Percentiles rank a stretch among this genome's conserved stretches.
phyloP scores from a whole-genome alignment of 2,329 filamentous ascomycete species.

The Teratosphaeria pseudoeucalypti region DNA sequence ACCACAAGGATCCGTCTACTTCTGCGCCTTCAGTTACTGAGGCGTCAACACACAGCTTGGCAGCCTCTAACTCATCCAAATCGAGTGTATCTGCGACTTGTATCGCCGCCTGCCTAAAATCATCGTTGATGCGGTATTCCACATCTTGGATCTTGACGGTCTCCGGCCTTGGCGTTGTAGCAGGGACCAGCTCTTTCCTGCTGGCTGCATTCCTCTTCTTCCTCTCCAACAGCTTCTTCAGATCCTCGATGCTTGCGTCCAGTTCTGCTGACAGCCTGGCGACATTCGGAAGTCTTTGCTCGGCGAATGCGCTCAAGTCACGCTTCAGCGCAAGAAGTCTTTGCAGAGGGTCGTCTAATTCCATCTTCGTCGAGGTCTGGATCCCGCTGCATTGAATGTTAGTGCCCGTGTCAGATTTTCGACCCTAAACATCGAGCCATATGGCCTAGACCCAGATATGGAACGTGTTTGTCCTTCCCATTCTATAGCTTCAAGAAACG shows the following conservation, averaged over 20 bases:
- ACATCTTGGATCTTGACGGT: slow-evolving; percentile 63
- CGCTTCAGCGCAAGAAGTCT: slow-evolving; percentile 75
- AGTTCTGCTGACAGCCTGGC: slow-evolving; percentile 59
- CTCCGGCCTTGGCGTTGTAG: slow-evolving; percentile 35
- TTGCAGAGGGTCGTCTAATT: slow-evolving; percentile 61
- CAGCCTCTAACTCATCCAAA: slow-evolving; percentile 79
- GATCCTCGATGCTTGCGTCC: slow-evolving; percentile 54
- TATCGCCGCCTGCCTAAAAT: slow-evolving; percentile 74
- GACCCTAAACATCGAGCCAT: not conserved
- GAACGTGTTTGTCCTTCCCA: not conserved
- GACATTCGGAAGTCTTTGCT: slow-evolving; percentile 58
- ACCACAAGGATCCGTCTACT: slow-evolving; percentile 61
- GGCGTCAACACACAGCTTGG: slow-evolving; percentile 59
- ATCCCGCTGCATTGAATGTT: not conserved
- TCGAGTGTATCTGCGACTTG: slow-evolving; percentile 80
- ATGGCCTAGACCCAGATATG: not conserved
- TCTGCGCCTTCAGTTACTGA: slow-evolving; percentile 46
- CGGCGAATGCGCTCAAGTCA: slow-evolving; percentile 67
- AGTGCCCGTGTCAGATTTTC: not conserved
- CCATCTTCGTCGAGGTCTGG: slow-evolving; percentile 44
- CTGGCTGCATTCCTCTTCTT: slow-evolving; percentile 64
- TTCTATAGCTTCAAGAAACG: not conserved
- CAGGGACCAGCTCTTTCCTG: slow-evolving; percentile 59
- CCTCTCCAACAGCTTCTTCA: slow-evolving; percentile 65
- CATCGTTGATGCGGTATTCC: slow-evolving; percentile 71